Percentiles rank a stretch among this genome's conserved stretches.
These are phyloP conservation scores for Yarrowia keelungensis DNA, from an alignment of 805 yeast genomes.

Conservation along the genomic window DNA sequence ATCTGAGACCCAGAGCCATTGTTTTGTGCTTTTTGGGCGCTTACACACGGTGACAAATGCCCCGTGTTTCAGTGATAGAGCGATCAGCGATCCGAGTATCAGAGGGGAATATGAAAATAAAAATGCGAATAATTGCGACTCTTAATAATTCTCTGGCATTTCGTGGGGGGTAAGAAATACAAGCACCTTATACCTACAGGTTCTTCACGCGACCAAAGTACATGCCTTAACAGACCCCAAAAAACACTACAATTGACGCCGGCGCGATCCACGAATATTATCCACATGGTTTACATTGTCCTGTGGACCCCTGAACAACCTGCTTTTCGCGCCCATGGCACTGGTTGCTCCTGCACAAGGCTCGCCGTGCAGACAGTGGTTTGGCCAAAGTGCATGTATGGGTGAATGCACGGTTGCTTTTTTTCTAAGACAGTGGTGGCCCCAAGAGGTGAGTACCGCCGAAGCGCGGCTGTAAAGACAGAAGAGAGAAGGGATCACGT, in stretches of 20 bases:
- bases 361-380: too few relatives aligned
- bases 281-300: constrained; percentile 23
- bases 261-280: constrained; percentile 12
- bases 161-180: too few relatives aligned
- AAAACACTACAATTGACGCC: too few relatives aligned
- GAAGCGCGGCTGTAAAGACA: constrained; percentile 3
- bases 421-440: constrained; percentile 6
- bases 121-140: too few relatives aligned
- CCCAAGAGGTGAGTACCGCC: not conserved
- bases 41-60: constrained; percentile 23
- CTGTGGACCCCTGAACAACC: constrained; percentile 28
- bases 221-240: too few relatives aligned
- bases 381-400: not conserved
- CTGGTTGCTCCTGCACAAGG: constrained; percentile 12
- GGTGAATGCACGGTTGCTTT: not conserved
- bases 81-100: too few relatives aligned
- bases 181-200: too few relatives aligned
- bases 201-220: too few relatives aligned
- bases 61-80: constrained; percentile 12
- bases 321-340: constrained; percentile 2
- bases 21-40: not conserved
- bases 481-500: too few relatives aligned
- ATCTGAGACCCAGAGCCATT: too few relatives aligned
- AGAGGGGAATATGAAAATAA: too few relatives aligned
- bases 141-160: too few relatives aligned